phyloP scores from a whole-genome alignment of 495 filamentous ascomycete species.

The Massariosphaeria phaeospora region DNA sequence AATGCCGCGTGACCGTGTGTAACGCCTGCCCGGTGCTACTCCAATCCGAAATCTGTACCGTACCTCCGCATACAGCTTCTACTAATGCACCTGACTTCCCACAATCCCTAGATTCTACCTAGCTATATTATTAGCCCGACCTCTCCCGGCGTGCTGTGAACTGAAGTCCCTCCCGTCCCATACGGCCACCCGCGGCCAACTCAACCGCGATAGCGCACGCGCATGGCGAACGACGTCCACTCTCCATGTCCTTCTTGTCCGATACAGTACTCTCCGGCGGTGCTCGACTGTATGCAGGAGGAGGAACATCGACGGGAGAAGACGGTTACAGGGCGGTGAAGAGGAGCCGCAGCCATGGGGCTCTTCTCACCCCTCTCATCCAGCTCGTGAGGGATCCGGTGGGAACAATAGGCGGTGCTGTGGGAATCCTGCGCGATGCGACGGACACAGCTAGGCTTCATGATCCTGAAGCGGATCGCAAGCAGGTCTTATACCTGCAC shows the following conservation, averaged over 20 bases:
- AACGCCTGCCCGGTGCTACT: too few species aligned
- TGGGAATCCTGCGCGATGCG: neutral
- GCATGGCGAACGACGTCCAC: slow-evolving; percentile 28
- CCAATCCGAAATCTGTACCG: too few species aligned
- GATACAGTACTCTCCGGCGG: slow-evolving; percentile 31
- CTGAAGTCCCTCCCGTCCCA: too few species aligned
- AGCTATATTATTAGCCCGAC: neutral
- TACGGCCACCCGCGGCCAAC: slow-evolving; percentile 27
- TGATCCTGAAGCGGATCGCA: slow-evolving; percentile 13
- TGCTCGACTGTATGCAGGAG: slow-evolving; percentile 13
- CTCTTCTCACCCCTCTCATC: slow-evolving; percentile 28
- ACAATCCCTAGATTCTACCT: neutral
- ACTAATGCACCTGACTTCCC: slow-evolving; percentile 5
- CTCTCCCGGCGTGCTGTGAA: neutral
- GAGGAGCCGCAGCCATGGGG: slow-evolving; percentile 26
- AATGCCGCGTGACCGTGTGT: too few species aligned
- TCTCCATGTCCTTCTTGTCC: slow-evolving; percentile 33
- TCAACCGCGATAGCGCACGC: slow-evolving; percentile 12
- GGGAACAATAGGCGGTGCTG: slow-evolving; percentile 20
- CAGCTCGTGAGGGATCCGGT: slow-evolving; percentile 31
- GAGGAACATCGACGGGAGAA: neutral
- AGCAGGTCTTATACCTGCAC: slow-evolving; percentile 33
- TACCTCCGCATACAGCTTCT: too few species aligned
- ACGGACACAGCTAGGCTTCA: neutral
- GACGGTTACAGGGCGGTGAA: slow-evolving; percentile 4